Base-by-base conservation (phyloP, 495 filamentous ascomycete species). In the Friedmanniomyces simplex region DNA sequence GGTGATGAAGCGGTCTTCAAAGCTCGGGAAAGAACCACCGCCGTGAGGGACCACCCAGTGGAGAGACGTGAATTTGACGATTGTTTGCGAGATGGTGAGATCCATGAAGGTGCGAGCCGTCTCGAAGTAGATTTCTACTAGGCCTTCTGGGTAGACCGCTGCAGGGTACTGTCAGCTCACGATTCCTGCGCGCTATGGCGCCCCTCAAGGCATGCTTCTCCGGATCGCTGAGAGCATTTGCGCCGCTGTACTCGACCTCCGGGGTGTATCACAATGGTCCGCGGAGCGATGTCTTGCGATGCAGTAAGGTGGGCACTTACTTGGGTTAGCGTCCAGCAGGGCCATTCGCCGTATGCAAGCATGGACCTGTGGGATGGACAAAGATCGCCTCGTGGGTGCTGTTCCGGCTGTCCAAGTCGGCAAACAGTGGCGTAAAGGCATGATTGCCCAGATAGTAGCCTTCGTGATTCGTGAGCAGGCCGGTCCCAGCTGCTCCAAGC, bases 121-220 rank as follows among this genome's bases (percentile, higher is more conserved):
- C 45, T 67, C 65, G 54, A 65, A 67, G 50, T 67, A 67, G 55
- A 63, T 65, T 32, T 67, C 65, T 36, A 63, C 60, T 1, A 65
- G 55, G 5, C 65, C 65, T 8, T 55, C 50, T 20, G 62, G 56
- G 14, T 65, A 56, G 0, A 59, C 55, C 47, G 65, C 65, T 67
- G 36, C 2, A 6, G 28, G n/a, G n/a, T n/a, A n/a, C n/a, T n/a
- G n/a, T n/a, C n/a, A n/a, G n/a, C n/a, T n/a, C n/a, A n/a, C n/a
- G n/a, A n/a, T n/a, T n/a, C n/a, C n/a, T n/a, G n/a, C n/a, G n/a
- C n/a, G n/a, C n/a, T n/a, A n/a, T n/a, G n/a, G n/a, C n/a, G n/a
- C n/a, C n/a, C n/a, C n/a, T n/a, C n/a, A n/a, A n/a, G n/a, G n/a
- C n/a, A n/a, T n/a, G n/a, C n/a, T n/a, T n/a, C n/a, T n/a, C n/a